Evolutionary conservation across 306 rosid genomes (phyloP).

Genomic region (Prosopis cineraria): DNA sequence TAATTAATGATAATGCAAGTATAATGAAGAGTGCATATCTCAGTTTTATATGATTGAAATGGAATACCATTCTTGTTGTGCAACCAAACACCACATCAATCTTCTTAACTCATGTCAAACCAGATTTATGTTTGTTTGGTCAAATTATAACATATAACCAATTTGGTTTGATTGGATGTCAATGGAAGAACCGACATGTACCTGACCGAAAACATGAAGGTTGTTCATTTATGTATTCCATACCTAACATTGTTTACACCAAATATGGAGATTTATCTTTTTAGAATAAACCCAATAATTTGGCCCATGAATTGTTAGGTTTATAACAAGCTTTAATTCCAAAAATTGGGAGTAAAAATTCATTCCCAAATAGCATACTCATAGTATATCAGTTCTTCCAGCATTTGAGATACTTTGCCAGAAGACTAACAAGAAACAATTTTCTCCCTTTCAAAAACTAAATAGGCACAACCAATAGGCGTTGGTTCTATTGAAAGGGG

Average conservation of each 20-base stretch:
- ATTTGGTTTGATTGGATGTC: background rate
- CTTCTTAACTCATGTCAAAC: background rate
- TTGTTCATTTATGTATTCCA: no score
- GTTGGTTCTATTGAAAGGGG: no score
- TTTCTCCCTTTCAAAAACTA: background rate
- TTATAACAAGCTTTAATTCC: no score
- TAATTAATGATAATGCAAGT: background rate
- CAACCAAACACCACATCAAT: background rate
- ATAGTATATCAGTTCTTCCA: background rate
- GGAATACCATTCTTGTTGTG: background rate
- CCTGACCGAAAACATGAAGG: no score
- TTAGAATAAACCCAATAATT: no score
- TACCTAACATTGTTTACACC: no score
- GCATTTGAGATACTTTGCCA: background rate
- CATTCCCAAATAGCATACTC: background rate
- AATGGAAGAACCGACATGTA: background rate
- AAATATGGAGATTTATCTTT: no score
- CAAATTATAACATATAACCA: background rate
- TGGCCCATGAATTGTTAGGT: no score
- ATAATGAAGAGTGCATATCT: background rate
- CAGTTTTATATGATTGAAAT: background rate
- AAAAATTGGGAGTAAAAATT: no score
- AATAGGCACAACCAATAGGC: no score
- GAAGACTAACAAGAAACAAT: background rate
- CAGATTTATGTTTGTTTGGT: background rate